Percentiles rank a stretch among this genome's conserved stretches.
phyloP scores from a whole-genome alignment of 2,329 filamentous ascomycete species.

The Neofusicoccum kwambonambiense region DNA sequence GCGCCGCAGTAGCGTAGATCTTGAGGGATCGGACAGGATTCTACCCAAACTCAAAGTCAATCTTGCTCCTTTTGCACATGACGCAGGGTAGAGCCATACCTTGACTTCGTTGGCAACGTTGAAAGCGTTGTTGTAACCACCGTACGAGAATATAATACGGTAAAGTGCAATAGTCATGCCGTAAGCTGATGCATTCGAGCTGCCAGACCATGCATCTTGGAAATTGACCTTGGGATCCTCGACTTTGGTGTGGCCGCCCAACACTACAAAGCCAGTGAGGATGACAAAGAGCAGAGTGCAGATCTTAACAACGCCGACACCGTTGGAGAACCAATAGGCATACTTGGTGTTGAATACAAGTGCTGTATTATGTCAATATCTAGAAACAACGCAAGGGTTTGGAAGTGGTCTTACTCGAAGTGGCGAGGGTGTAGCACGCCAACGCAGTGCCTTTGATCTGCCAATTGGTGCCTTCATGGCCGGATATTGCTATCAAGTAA shows the following conservation, averaged over 20 bases:
- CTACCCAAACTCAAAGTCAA: constrained; percentile 32
- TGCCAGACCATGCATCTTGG: constrained; percentile 28
- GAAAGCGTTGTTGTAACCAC: constrained; percentile 61
- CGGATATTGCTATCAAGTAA: constrained; percentile 61
- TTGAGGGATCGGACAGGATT: constrained; percentile 65
- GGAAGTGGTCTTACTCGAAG: constrained; percentile 46
- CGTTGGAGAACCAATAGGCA: constrained; percentile 52
- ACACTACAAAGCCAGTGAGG: constrained; percentile 31
- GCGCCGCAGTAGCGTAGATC: constrained; percentile 59
- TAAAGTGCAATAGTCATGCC: constrained; percentile 58
- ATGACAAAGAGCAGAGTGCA: constrained; percentile 39
- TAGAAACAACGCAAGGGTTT: neutral
- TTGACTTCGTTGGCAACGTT: constrained; percentile 71
- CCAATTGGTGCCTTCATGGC: constrained; percentile 56
- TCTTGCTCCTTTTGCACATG: neutral
- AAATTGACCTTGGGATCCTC: constrained; percentile 29
- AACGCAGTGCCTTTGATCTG: constrained; percentile 65
- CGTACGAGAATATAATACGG: constrained; percentile 67
- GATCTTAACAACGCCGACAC: constrained; percentile 42
- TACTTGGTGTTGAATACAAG: constrained; percentile 57
- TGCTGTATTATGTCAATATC: constrained; percentile 26
- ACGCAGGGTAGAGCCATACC: constrained; percentile 25
- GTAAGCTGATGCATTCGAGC: constrained; percentile 41
- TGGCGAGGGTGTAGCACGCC: constrained; percentile 60
- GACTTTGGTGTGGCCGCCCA: constrained; percentile 29